Conservation (phyloP, 495 filamentous ascomycete species). For the Podospora pseudocomata region DNA sequence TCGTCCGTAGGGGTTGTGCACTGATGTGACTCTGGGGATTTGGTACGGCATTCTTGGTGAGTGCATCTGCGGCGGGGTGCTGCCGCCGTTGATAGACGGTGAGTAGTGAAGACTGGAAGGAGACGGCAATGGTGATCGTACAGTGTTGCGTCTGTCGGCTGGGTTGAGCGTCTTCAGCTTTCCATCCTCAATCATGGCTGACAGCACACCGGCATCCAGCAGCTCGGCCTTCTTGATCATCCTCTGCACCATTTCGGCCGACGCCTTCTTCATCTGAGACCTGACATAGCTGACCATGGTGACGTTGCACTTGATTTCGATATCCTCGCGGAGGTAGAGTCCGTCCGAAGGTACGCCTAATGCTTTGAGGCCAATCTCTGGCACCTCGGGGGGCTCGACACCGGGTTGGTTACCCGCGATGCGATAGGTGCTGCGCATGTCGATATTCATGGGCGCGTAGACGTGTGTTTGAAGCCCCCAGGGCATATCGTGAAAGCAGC, state of each 20-base stretch:
- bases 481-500: conserved; percentile 67
- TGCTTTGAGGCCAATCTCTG: conserved; percentile 53
- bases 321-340: conserved; percentile 70
- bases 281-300: conserved; percentile 66
- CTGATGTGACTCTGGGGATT: conserved; percentile 38
- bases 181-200: conserved; percentile 49
- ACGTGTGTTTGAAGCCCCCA: conserved; percentile 71
- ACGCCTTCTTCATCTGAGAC: conserved; percentile 62
- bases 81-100: conserved; percentile 22
- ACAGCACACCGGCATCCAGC: conserved; percentile 45
- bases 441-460: conserved; percentile 59
- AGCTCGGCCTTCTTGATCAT: conserved; percentile 64
- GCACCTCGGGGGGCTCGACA: conserved; percentile 52
- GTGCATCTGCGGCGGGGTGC: conserved; percentile 28
- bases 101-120: conserved; percentile 29
- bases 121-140: conserved; percentile 30
- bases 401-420: conserved; percentile 61
- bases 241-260: conserved; percentile 60
- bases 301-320: conserved; percentile 69
- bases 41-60: conserved; percentile 42
- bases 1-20: conserved; percentile 15
- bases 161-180: conserved; percentile 50
- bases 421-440: conserved; percentile 50
- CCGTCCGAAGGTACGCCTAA: conserved; percentile 57
- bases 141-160: conserved; percentile 34